Percentiles rank a stretch among this genome's conserved stretches.
Conservation (phyloP, 495 filamentous ascomycete genomes). For the Thermothielavioides terrestris region DNA sequence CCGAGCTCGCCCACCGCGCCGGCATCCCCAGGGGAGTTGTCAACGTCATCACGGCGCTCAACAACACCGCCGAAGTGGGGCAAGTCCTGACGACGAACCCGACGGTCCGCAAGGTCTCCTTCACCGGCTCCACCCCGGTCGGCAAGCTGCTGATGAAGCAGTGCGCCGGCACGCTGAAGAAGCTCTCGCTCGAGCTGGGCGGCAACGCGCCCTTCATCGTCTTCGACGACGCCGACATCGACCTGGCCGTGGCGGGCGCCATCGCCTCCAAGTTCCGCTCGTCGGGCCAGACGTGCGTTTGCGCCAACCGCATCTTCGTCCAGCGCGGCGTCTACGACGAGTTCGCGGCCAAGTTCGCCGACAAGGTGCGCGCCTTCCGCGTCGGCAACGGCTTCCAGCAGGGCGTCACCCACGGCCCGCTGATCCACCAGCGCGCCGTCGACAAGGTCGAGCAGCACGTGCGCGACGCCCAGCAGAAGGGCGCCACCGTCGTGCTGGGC, state of each 20-base stretch:
- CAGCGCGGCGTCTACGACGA: constrained; percentile 72
- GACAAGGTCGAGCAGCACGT: constrained; percentile 73
- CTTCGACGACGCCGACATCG: constrained; percentile 82
- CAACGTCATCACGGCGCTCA: constrained; percentile 65
- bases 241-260: constrained; percentile 65
- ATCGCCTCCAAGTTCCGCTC: constrained; percentile 76
- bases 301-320: constrained; percentile 79
- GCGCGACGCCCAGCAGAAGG: constrained; percentile 64
- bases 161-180: constrained; percentile 71
- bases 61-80: constrained; percentile 68
- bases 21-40: constrained; percentile 80
- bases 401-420: constrained; percentile 68
- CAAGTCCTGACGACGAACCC: constrained; percentile 61
- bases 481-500: constrained; percentile 61
- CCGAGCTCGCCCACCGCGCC: constrained; percentile 72
- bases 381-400: constrained; percentile 67
- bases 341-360: constrained; percentile 60
- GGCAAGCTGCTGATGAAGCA: constrained; percentile 85
- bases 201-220: constrained; percentile 93
- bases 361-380: constrained; percentile 67
- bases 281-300: constrained; percentile 86
- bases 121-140: constrained; percentile 82
- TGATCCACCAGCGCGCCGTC: constrained; percentile 70
- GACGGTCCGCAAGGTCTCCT: constrained; percentile 73
- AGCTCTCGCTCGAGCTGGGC: constrained; percentile 77